A percentile compares a stretch with the other conserved stretches of the same genome.
These are phyloP conservation scores for Plasmodium cynomolgi DNA, from an alignment of 169 alveolate species.

Conservation along the genomic window DNA sequence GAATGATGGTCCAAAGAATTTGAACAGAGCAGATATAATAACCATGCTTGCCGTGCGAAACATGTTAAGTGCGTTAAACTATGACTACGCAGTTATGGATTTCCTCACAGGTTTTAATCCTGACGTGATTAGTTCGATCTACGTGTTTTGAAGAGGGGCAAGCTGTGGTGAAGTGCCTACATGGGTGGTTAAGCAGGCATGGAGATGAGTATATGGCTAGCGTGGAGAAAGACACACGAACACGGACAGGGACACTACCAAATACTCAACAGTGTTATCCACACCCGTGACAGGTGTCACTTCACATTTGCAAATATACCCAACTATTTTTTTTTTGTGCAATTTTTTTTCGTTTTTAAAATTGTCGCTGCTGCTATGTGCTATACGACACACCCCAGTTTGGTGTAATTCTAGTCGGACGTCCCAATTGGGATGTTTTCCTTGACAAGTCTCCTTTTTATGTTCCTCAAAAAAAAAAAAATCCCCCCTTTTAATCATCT, in stretches of 20 bases:
- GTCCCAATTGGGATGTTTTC: not conserved
- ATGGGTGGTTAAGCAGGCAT: not conserved
- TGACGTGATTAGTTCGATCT: not conserved
- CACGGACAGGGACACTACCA: not conserved
- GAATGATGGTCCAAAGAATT: not conserved
- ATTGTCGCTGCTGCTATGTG: not conserved
- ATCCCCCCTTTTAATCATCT: not conserved
- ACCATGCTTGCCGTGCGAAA: not conserved
- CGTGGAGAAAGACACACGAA: not conserved
- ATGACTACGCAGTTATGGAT: slow-evolving; percentile 12
- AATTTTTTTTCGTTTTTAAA: not conserved
- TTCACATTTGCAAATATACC: not conserved
- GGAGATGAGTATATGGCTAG: not conserved
- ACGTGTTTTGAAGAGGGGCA: not conserved
- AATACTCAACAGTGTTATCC: not conserved
- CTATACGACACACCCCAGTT: not conserved
- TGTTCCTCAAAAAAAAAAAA: not conserved
- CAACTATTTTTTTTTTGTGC: not conserved
- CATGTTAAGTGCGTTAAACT: not conserved
- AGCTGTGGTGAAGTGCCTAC: not conserved
- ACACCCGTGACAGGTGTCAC: not conserved
- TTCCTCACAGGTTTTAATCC: not conserved
- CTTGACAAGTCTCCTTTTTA: not conserved
- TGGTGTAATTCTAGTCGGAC: not conserved
- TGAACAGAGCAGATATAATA: not conserved